Evolutionary conservation across 148 eudicot species (phyloP).

Genomic region (Euryodendron excelsum): DNA sequence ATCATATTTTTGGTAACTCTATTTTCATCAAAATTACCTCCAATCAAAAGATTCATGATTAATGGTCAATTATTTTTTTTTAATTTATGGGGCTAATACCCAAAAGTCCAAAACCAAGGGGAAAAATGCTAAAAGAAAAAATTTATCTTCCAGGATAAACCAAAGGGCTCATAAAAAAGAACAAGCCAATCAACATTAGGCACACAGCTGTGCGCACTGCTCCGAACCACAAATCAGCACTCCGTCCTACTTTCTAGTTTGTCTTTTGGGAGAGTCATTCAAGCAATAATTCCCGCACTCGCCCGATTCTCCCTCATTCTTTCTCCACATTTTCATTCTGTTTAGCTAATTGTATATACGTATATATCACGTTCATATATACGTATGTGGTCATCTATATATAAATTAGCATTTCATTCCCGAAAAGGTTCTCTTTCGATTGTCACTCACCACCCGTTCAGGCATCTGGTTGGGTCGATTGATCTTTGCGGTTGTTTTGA

Average conservation of each 20-base stretch:
- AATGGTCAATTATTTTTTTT: too few relatives aligned
- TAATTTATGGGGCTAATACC: too few relatives aligned
- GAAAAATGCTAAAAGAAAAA: too few relatives aligned
- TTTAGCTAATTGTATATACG: too few relatives aligned
- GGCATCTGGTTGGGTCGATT: not conserved
- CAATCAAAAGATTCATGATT: too few relatives aligned
- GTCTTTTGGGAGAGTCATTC: slow-evolving; percentile 35
- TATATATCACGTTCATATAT: not conserved
- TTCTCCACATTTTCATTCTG: not conserved
- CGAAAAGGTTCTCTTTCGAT: not conserved
- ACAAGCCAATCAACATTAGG: not conserved
- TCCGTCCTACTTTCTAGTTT: not conserved
- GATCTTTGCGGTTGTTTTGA: not conserved
- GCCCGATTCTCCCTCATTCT: slow-evolving; percentile 13
- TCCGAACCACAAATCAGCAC: not conserved
- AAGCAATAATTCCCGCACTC: slow-evolving; percentile 50
- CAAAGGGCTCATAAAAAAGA: too few relatives aligned
- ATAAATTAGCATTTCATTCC: not conserved
- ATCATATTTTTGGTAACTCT: too few relatives aligned
- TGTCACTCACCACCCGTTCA: not conserved
- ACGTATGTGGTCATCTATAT: not conserved
- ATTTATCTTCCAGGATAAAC: too few relatives aligned
- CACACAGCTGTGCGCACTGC: not conserved
- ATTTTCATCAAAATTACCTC: too few relatives aligned
- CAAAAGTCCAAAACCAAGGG: too few relatives aligned